A percentile compares a stretch with the other conserved stretches of the same genome.
These are phyloP conservation scores for Hyphodiscus hymeniophilus DNA, from an alignment of 495 filamentous ascomycete species.

Conservation along the genomic window DNA sequence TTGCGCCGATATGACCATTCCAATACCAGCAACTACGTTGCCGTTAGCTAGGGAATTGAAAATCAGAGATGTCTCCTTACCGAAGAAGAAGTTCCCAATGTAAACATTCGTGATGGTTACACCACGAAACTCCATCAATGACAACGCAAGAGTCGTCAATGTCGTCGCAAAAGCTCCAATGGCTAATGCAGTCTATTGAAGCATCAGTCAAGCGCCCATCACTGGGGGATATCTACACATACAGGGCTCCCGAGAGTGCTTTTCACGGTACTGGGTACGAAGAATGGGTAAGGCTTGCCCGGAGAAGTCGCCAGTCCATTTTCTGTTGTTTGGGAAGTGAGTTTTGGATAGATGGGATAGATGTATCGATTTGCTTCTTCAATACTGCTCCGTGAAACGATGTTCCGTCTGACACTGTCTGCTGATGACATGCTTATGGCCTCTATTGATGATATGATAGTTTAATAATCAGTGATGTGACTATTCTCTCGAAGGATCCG, in stretches of 20 bases:
- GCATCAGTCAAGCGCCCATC: no score
- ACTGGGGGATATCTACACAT: not conserved
- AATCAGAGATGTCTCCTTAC: constrained; percentile 17
- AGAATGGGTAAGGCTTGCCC: constrained; percentile 14
- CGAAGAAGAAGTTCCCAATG: constrained; percentile 43
- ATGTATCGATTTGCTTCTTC: constrained; percentile 12
- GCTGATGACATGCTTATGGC: constrained; percentile 6
- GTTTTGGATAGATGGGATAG: constrained; percentile 22
- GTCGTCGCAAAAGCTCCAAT: constrained; percentile 45
- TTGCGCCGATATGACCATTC: constrained; percentile 41
- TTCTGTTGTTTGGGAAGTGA: constrained; percentile 8
- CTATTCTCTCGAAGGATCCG: no score
- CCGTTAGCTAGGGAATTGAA: not conserved
- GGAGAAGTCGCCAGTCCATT: constrained; percentile 11
- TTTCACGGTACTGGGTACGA: constrained; percentile 27
- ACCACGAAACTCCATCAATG: constrained; percentile 41
- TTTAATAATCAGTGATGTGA: no score
- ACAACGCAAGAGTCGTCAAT: constrained; percentile 38
- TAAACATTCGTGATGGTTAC: constrained; percentile 38
- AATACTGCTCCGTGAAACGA: constrained; percentile 7
- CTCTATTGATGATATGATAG: not conserved
- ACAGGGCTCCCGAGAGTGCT: constrained; percentile 26
- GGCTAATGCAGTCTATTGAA: constrained; percentile 37
- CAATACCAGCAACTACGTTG: constrained; percentile 26
- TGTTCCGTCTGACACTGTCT: constrained; percentile 6